Evolutionary conservation across 2,329 filamentous ascomycete species (phyloP).

Genomic region (Grosmannia penicillata): DNA sequence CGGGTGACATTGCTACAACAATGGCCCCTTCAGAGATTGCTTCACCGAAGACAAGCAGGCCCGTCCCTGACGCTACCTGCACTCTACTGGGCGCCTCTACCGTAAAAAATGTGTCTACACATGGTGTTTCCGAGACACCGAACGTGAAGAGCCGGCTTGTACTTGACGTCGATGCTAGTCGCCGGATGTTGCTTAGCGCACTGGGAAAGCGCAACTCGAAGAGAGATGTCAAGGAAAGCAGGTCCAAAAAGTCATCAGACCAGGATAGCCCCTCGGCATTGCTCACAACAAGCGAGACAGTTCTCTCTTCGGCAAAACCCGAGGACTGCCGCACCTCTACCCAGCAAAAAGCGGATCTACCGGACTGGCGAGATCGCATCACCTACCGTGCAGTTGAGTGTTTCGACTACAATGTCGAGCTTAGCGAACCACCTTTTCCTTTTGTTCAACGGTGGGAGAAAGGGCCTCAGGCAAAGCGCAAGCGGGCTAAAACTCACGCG

Average conservation of each 20-base stretch:
- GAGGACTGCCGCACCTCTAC: background rate
- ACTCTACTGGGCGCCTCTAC: too few relatives aligned
- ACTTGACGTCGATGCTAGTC: slow-evolving; percentile 41
- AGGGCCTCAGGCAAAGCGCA: too few relatives aligned
- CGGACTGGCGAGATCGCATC: slow-evolving; percentile 56
- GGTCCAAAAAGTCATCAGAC: too few relatives aligned
- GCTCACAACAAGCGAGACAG: too few relatives aligned
- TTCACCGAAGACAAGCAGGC: too few relatives aligned
- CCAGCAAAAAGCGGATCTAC: background rate
- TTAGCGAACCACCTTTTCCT: slow-evolving; percentile 73
- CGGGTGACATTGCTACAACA: background rate
- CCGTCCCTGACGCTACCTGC: too few relatives aligned
- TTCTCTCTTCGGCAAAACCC: background rate
- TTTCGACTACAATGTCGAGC: slow-evolving; percentile 48
- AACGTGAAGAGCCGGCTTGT: slow-evolving; percentile 14
- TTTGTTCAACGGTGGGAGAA: slow-evolving; percentile 78
- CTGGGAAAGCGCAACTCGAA: slow-evolving; percentile 56
- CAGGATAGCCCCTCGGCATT: too few relatives aligned
- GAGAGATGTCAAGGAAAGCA: slow-evolving; percentile 45
- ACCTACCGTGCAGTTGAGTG: slow-evolving; percentile 73
- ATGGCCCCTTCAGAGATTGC: too few relatives aligned
- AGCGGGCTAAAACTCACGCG: too few relatives aligned
- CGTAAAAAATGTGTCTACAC: too few relatives aligned
- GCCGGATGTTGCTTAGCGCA: slow-evolving; percentile 56
- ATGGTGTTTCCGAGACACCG: too few relatives aligned